A percentile compares a stretch with the other conserved stretches of the same genome.
phyloP scores from a whole-genome alignment of 2,329 filamentous ascomycete genomes.

The Aspergillus quadrilineatus region DNA sequence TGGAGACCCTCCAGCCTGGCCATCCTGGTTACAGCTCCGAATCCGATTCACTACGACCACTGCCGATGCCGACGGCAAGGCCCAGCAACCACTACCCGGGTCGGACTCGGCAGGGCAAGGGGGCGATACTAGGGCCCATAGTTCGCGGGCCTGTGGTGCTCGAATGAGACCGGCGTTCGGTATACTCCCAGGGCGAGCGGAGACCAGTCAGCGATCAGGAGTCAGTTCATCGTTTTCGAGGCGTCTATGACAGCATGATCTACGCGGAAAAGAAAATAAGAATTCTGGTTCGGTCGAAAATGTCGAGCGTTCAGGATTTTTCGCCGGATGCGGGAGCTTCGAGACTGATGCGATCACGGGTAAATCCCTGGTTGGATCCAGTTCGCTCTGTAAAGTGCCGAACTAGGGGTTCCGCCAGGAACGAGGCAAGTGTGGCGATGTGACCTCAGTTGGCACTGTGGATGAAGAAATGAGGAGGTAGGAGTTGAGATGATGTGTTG shows the following conservation, averaged over 20 bases:
- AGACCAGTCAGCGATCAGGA: neutral
- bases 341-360: neutral
- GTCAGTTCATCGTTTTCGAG: conserved; percentile 8
- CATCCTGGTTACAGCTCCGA: neutral
- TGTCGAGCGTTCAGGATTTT: neutral
- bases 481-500: neutral
- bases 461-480: neutral
- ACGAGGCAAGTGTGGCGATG: neutral
- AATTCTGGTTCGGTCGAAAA: neutral
- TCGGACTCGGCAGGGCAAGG: neutral
- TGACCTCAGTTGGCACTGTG: neutral
- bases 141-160: neutral
- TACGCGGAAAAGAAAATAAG: neutral
- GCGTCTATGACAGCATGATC: conserved; percentile 1
- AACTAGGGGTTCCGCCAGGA: neutral
- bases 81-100: neutral
- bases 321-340: conserved; percentile 7
- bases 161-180: neutral
- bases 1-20: neutral
- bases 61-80: neutral
- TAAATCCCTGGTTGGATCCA: neutral
- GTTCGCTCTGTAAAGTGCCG: neutral
- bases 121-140: conserved; percentile 3
- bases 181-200: neutral
- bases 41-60: neutral